Base-by-base conservation (phyloP, 768 basidiomycete species). In the Phanerochaete sordida region DNA sequence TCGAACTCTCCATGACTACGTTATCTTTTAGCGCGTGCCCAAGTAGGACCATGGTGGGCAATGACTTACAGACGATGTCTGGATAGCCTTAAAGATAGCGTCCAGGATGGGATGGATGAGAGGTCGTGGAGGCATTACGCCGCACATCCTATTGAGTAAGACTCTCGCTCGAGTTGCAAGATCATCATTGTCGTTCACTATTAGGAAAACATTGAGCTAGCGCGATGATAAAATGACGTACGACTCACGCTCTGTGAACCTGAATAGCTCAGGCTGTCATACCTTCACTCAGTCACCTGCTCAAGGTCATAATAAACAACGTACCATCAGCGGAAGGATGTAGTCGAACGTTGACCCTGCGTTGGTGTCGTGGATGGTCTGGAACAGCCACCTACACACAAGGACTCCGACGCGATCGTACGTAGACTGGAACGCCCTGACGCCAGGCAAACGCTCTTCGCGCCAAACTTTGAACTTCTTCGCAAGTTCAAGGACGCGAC, bases 1-100 rank as follows among this genome's bases (percentile, higher is more conserved):
- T 27, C 93, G 85, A 19, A 94, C 89, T 67, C 85, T 82, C 93
- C 93, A 97, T 1, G 92, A 94, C 88, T 93, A 62, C 16, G 26
- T 35, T 21, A n/a, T 3, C 43, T 27, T 16, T n/a, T 33, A 30
- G 59, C 48, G 50, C 47, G 62, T 64, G 53, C n/a, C 61, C 39
- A n/a, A n/a, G n/a, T n/a, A 53, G 31, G 51, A 51, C 35, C 39
- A 5, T 24, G 43, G 6, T 53, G 56, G 24, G 33, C 43, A 57
- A 45, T 66, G 13, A 69, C 87, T 66, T 64, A 91, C 92, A 19
- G 88, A 81, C 27, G 91, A 92, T 7, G 77, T 81, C 67, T 84
- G 83, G 63, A 96, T 90, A 12, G 91, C 86, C 1, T 81, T 81
- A 67, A 94, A 91, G 39, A 94, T 86, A 2, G 81, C 81, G 46